phyloP scores from a whole-genome alignment of 179 eudicot species.

The Beta macrorhiza region DNA sequence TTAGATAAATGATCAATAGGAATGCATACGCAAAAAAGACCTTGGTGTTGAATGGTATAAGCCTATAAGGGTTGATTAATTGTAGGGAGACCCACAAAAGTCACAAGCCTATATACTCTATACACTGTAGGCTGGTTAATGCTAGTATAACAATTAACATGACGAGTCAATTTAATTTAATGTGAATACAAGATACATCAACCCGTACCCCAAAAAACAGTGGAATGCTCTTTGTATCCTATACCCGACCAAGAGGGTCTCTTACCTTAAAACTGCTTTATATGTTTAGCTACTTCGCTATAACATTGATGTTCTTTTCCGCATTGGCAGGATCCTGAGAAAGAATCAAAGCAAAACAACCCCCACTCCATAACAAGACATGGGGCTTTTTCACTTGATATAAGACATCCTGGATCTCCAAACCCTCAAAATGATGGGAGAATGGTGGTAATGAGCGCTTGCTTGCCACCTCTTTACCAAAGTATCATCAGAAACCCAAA shows the following conservation, averaged over 20 bases:
- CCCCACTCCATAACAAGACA: conserved; percentile 3
- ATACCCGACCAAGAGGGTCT: neutral
- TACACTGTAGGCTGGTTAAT: too few relatives aligned
- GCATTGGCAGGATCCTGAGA: neutral
- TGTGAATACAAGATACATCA: too few relatives aligned
- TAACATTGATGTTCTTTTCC: neutral
- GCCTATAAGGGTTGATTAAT: too few relatives aligned
- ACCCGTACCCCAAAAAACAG: too few relatives aligned
- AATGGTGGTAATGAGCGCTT: conserved; percentile 10
- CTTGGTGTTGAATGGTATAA: too few relatives aligned
- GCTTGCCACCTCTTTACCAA: conserved; percentile 13
- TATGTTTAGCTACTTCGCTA: neutral
- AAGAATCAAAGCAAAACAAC: neutral
- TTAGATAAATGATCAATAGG: too few relatives aligned
- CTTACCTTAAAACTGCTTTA: neutral
- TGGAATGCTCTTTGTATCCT: neutral
- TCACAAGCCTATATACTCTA: too few relatives aligned
- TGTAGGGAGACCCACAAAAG: too few relatives aligned
- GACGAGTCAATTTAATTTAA: too few relatives aligned
- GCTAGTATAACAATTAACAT: too few relatives aligned
- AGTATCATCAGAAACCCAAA: conserved; percentile 15
- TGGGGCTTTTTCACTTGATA: conserved; percentile 4
- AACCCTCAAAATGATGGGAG: conserved; percentile 8
- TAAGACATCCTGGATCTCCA: conserved; percentile 12
- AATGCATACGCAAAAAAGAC: too few relatives aligned